A percentile compares a stretch with the other conserved stretches of the same genome.
These are phyloP conservation scores for Ceratocystiopsis brevicomis DNA, from an alignment of 2,329 filamentous ascomycete genomes.

Conservation along the genomic window DNA sequence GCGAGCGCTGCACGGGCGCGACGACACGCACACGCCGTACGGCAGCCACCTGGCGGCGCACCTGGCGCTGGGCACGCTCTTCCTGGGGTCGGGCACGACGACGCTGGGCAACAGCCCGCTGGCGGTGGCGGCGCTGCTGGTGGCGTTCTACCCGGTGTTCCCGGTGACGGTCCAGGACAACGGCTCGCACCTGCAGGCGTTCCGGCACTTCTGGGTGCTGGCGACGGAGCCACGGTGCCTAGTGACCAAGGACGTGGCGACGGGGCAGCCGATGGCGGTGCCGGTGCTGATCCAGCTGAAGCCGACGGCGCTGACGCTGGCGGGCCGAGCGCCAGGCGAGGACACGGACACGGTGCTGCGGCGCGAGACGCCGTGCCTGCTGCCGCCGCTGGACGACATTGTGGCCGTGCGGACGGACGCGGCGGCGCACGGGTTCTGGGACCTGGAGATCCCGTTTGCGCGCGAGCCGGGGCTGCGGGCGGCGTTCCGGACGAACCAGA, in stretches of 20 bases:
- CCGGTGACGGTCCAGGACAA: constrained; percentile 84
- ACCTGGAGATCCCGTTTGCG: constrained; percentile 56
- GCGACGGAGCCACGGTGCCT: constrained; percentile 80
- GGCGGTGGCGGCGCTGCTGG: constrained; percentile 67
- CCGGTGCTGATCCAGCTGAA: constrained; percentile 48
- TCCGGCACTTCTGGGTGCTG: constrained; percentile 92
- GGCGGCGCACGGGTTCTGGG: constrained; percentile 55
- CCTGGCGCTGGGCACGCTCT: constrained; percentile 76
- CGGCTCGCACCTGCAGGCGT: constrained; percentile 82
- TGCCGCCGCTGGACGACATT: constrained; percentile 47
- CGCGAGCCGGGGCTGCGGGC: constrained; percentile 39
- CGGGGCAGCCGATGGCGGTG: constrained; percentile 57
- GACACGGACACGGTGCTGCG: constrained; percentile 20
- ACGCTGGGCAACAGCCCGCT: constrained; percentile 81
- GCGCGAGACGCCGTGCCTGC: constrained; percentile 35
- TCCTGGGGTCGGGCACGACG: constrained; percentile 79
- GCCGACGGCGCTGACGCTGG: constrained; percentile 3
- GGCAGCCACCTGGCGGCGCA: constrained; percentile 88
- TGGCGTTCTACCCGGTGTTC: constrained; percentile 88
- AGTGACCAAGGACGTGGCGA: constrained; percentile 71
- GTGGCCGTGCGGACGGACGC: constrained; percentile 38
- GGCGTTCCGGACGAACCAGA: constrained; percentile 51
- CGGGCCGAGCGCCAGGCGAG: too few species aligned
- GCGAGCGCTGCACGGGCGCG: constrained; percentile 70
- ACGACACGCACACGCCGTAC: constrained; percentile 70